A percentile compares a stretch with the other conserved stretches of the same genome.
phyloP scores from a whole-genome alignment of 306 rosid genomes.

The Glycyrrhiza uralensis region DNA sequence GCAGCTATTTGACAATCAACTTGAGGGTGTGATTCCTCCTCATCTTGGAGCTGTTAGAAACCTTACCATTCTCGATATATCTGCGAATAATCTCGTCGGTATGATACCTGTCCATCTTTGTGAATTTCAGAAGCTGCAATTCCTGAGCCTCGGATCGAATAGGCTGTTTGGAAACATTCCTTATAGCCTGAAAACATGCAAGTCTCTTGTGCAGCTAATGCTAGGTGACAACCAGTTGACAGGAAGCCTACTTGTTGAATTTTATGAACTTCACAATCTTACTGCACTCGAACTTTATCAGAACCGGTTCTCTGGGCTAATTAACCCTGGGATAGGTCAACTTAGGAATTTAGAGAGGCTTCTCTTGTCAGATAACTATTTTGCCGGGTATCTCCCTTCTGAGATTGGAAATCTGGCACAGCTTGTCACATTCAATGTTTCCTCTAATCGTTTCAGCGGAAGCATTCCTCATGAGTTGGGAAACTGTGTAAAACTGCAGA shows the following conservation, averaged over 20 bases:
- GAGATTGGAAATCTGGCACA: constrained; percentile 56
- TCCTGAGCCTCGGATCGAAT: constrained; percentile 77
- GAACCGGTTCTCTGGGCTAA: constrained; percentile 53
- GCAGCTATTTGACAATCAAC: constrained; percentile 70
- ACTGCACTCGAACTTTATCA: constrained; percentile 62
- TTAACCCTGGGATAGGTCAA: constrained; percentile 54
- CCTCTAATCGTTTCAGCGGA: constrained; percentile 57
- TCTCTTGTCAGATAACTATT: constrained; percentile 57
- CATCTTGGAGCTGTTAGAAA: constrained; percentile 49
- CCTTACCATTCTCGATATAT: constrained; percentile 63
- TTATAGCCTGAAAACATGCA: constrained; percentile 55
- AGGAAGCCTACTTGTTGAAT: constrained; percentile 62
- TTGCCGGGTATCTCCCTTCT: constrained; percentile 55
- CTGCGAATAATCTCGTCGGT: constrained; percentile 61
- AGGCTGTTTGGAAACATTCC: constrained; percentile 66
- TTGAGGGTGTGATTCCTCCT: constrained; percentile 71
- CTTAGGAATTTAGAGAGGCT: constrained; percentile 54
- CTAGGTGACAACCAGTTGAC: constrained; percentile 58
- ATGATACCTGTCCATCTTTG: constrained; percentile 65
- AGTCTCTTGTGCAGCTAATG: constrained; percentile 71
- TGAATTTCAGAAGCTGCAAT: constrained; percentile 45
- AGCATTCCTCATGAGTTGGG: constrained; percentile 66
- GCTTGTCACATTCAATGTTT: constrained; percentile 62
- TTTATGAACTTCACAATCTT: constrained; percentile 58
- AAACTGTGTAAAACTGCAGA: constrained; percentile 54